Evolutionary conservation across 2,329 filamentous ascomycete species (phyloP), one percentile per base, ranked within the genome.

Genomic region (Uncinocarpus reesii): DNA sequence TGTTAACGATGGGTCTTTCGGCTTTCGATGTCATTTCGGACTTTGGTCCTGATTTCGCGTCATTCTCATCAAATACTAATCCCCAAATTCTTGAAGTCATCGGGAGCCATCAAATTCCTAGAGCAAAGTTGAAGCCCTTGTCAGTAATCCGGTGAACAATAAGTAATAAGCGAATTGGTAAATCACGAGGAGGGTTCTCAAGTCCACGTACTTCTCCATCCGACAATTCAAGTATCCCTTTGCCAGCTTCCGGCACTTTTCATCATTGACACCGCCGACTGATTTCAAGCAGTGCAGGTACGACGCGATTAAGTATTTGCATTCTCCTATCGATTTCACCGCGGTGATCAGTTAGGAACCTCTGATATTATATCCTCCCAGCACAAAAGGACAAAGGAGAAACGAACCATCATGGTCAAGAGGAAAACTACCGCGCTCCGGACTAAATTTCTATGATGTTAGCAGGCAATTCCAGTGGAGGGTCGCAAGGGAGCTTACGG

Each of bases 31-130:
- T 37, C n/a, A n/a, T 36, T 24, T 35, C 40, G 16, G 49, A 29
- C 34, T 45, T 38, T 43, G n/a, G 29, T 2, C n/a, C 28, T 13
- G 45, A n/a, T 32, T 58, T 54, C 16, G 51, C 43, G 28, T 57
- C 55, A 3, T 60, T 55, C 20, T 67, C 65, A 37, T 78, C 74
- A 51, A 77, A 73, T 4, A 73, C 70, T 58, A 94, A 92, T 0
- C 92, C n/a, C 92, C 34, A 98, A 72, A 62, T 98, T 98, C 66
- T 85, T 87, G 67, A 96, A 92, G 51, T 94, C 86, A 62, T 98
- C 92, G 57, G 79, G 86, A 6, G 89, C 89, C 92, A 98, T 98
- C 26, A 98, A 72, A 62, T 96, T 95, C 57, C 88, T 88, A 58
- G 24, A 32, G 11, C 16, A 20, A 41, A n/a, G 2, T 18, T 10